Conservation (phyloP, 768 basidiomycete species). For the Russula dissimulans region DNA sequence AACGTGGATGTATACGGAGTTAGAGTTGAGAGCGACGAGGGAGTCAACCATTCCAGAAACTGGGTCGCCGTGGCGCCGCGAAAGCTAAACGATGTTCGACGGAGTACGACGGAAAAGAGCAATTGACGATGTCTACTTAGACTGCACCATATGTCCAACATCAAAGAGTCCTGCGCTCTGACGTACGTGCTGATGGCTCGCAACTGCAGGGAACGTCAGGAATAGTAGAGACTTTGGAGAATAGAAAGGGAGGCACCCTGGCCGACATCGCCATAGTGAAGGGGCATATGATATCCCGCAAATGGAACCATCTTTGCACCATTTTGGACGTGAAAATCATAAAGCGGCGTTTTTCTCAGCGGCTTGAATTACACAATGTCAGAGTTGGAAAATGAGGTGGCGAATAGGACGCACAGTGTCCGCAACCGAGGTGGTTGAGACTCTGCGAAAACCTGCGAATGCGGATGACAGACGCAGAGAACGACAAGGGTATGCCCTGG, state of each 20-base stretch:
- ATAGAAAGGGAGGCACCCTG: conserved; percentile 43
- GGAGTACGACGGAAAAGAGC: background rate
- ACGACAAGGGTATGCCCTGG: no score
- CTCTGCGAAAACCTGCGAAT: background rate
- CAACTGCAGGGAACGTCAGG: conserved; percentile 41
- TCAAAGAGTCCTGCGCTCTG: conserved; percentile 83
- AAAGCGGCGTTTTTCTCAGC: conserved; percentile 63
- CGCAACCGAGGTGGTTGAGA: background rate
- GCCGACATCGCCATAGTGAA: conserved; percentile 73
- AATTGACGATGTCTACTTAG: conserved; percentile 45
- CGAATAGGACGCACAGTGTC: background rate
- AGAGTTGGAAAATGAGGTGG: background rate
- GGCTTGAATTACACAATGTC: background rate
- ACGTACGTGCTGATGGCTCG: conserved; percentile 86
- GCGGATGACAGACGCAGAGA: background rate
- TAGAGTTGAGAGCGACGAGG: conserved; percentile 67
- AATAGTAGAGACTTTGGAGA: background rate
- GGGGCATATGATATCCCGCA: conserved; percentile 92
- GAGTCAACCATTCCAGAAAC: conserved; percentile 87
- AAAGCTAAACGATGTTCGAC: conserved; percentile 45
- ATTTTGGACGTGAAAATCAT: conserved; percentile 79
- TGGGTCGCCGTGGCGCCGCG: conserved; percentile 64
- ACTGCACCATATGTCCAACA: conserved; percentile 98
- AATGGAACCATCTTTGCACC: conserved; percentile 95
- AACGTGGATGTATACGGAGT: conserved; percentile 71